Percentiles rank a stretch among this genome's conserved stretches.
Conservation (phyloP, 495 filamentous ascomycete genomes). For the Aspergillus saccharolyticus region DNA sequence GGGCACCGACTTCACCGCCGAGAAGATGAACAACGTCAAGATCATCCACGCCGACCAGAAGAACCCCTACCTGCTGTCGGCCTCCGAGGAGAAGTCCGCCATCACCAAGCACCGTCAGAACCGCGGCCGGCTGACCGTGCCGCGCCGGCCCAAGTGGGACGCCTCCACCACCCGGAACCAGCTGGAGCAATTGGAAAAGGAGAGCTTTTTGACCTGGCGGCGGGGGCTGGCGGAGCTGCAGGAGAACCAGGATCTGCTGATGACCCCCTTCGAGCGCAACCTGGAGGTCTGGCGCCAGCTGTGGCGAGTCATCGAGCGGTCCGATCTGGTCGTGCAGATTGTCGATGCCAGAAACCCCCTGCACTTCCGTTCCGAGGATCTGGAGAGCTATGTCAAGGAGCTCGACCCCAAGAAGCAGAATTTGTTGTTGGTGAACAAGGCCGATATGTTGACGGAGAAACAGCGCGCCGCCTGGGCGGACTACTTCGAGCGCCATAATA, state of each 20-base stretch:
- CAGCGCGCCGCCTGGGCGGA: constrained; percentile 84
- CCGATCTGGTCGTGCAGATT: constrained; percentile 95
- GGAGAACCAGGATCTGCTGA: constrained; percentile 85
- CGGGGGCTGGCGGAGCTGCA: constrained; percentile 87
- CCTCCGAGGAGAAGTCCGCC: constrained; percentile 74
- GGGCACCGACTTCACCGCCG: constrained; percentile 96
- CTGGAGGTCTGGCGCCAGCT: constrained; percentile 97
- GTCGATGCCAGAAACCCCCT: constrained; percentile 95
- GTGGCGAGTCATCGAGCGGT: constrained; percentile 97
- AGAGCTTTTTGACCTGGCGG: constrained; percentile 82
- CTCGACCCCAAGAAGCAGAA: constrained; percentile 86
- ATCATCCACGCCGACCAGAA: constrained; percentile 94
- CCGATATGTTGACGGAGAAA: constrained; percentile 93
- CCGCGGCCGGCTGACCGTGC: constrained; percentile 74
- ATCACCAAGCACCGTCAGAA: constrained; percentile 78
- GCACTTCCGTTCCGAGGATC: constrained; percentile 87
- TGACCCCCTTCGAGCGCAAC: constrained; percentile 99
- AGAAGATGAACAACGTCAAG: constrained; percentile 97
- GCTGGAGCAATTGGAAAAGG: constrained; percentile 73
- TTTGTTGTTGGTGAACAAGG: constrained; percentile 93
- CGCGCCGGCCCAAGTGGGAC: constrained; percentile 86
- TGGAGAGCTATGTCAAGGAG: constrained; percentile 92
- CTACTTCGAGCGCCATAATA: constrained; percentile 74
- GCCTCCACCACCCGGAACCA: constrained; percentile 72
- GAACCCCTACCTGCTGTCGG: constrained; percentile 89